phyloP scores from a whole-genome alignment of 2,329 filamentous ascomycete genomes.

The Cercospora beticola region DNA sequence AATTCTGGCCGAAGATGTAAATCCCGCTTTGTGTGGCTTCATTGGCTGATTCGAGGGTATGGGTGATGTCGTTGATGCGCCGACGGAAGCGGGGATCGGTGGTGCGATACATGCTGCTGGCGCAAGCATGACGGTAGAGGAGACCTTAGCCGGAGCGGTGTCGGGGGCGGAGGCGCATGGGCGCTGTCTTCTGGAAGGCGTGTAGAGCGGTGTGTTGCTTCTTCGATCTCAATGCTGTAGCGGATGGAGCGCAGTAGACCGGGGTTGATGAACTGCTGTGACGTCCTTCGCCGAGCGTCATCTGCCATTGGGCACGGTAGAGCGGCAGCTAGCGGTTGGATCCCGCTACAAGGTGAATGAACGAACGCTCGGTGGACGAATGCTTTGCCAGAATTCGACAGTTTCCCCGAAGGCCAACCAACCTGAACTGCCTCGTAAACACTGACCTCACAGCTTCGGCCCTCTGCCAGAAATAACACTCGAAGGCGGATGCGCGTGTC shows the following conservation, averaged over 20 bases:
- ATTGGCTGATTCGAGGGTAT: slow-evolving; percentile 86
- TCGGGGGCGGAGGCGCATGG: background rate
- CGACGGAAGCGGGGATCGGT: slow-evolving; percentile 85
- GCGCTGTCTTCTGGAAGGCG: background rate
- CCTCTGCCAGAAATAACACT: background rate
- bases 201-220: background rate
- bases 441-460: background rate
- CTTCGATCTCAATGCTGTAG: background rate
- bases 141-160: background rate
- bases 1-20: slow-evolving; percentile 83
- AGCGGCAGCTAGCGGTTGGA: background rate
- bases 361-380: background rate
- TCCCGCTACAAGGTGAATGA: background rate
- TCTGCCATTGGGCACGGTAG: background rate
- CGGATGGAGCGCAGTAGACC: background rate
- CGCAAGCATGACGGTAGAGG: background rate
- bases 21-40: slow-evolving; percentile 88
- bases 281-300: background rate
- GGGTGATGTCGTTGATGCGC: slow-evolving; percentile 87
- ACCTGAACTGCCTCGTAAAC: background rate
- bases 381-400: background rate
- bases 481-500: background rate
- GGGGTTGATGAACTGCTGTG: background rate
- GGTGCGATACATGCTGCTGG: slow-evolving; percentile 55
- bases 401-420: background rate